Evolutionary conservation across 2,329 filamentous ascomycete species (phyloP), one percentile per base, ranked within the genome.

Genomic region (Phoma herbarum): DNA sequence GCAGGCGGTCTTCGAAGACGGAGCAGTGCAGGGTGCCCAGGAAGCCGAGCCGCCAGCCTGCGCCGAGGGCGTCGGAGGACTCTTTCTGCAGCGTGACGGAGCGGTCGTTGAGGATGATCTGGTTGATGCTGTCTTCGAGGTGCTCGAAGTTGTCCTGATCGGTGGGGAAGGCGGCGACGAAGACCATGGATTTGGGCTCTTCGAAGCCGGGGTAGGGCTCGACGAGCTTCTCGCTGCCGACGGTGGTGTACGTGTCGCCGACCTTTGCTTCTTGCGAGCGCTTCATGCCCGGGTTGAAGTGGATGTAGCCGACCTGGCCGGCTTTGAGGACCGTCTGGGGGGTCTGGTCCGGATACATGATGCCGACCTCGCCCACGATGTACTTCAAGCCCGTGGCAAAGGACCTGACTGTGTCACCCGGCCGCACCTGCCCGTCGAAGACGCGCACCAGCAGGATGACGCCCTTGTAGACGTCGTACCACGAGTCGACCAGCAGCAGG

Each of bases 251-350:
- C 0, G 95, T 99, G 72, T 99, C 95, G 49, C 95, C 95, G 26
- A 98, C 89, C 78, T 97, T 96, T 48, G 95, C 94, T 73, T 99
- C 95, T 75, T 96, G 90, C 57, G 93, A 96, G 67, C 86, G 88
- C 82, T 98, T 98, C 95, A 99, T 99, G 54, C 94, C 95, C 0
- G 95, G 95, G 73, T 97, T 99, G 83, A 99, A 98, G 79, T 90
- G 93, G 41, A 99, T 88, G 73, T 99, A 99, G 49, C 95, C 95
- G 2, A 99, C 92, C 78, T 99, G 95, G 0, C 95, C 95, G 0
- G 95, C 94, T 4, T 93, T 88, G 51, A 99, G 82, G 8, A 88
- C 82, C 1, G 85, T 87, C 77, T 97, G 93, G 0, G 93, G 87
- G 0, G 90, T 94, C 71, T 93, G 91, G 42, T 91, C 84, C 0